Base-by-base conservation (phyloP, 345 rosid genomes). In the Gossypium rotundifolium region DNA sequence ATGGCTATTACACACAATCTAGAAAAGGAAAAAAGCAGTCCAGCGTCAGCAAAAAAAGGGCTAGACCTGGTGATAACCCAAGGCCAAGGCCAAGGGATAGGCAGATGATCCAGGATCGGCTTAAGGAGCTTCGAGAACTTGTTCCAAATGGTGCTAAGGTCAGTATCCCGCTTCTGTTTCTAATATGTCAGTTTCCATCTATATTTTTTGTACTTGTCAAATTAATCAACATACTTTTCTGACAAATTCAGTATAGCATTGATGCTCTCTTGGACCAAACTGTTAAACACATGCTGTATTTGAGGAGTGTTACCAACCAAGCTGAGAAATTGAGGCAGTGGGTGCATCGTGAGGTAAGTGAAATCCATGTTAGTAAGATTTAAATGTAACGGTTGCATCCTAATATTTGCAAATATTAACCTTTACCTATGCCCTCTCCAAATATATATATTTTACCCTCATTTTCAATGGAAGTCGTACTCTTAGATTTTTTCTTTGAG, bases 31-130 rank as follows among this genome's bases (percentile, higher is more conserved):
- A 54, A 40, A 83, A 76, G 64, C 73, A 60, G 13, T 29, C 79
- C 22, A 75, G 54, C 16, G 25, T 58, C 11, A 64, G 18, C 81
- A 85, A 82, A 66, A 86, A 85, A 74, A 87, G 81, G 78, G 81
- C 78, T 20, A 79, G 77, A 74, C 78, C 85, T n/a, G 81, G 79
- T 57, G 87, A 84, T 66, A 83, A 77, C 75, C 92, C 61, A 63
- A 86, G 62, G 81, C 84, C 85, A 25, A 85, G 92, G 77, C 94
- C 94, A 22, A 82, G 92, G 81, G 95, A 88, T 65, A 83, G 91
- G 65, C 95, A 87, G 64, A 72, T 87, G 74, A 90, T 90, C 75
- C 92, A 90, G 76, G 95, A 90, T 55, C 84, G 93, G 46, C 84
- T 88, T 11, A 88, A 84, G 79, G 93, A 90, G 79, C 82, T 90